Percentiles rank a stretch among this genome's conserved stretches.
phyloP scores from a whole-genome alignment of 345 rosid genomes.

The Diplotaxis tenuifolia region DNA sequence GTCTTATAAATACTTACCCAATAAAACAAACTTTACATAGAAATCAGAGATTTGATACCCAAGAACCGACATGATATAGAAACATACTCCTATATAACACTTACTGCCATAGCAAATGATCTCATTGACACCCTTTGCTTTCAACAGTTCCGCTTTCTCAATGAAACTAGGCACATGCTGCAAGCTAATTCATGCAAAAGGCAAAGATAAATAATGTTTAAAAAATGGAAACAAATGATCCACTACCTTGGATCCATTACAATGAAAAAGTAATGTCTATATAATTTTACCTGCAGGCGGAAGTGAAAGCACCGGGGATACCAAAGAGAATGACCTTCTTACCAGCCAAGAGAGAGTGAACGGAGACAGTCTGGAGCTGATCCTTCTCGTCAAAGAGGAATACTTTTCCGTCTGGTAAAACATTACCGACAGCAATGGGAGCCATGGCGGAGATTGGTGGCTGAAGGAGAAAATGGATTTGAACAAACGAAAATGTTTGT shows the following conservation, averaged over 20 bases:
- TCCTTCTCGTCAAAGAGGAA: conserved; percentile 82
- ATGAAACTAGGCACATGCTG: conserved; percentile 95
- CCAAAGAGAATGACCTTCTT: conserved; percentile 83
- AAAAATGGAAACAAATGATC: background rate
- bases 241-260: background rate
- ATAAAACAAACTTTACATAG: background rate
- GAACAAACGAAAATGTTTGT: background rate
- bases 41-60: background rate
- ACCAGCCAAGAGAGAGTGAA: conserved; percentile 81
- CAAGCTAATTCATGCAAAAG: conserved; percentile 46
- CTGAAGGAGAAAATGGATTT: background rate
- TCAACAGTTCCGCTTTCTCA: conserved; percentile 78
- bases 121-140: conserved; percentile 80
- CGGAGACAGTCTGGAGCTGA: conserved; percentile 67
- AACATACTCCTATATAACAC: conserved; percentile 11
- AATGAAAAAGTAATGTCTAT: background rate
- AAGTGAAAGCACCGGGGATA: conserved; percentile 98
- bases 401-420: conserved; percentile 74
- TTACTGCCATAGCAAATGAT: conserved; percentile 79
- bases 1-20: background rate
- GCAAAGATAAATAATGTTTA: background rate
- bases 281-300: conserved; percentile 80
- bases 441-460: conserved; percentile 50
- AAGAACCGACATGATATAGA: background rate
- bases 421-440: conserved; percentile 69